Base-by-base conservation (phyloP, 352 stramenopile genomes). In the Pythium aristosporum region DNA sequence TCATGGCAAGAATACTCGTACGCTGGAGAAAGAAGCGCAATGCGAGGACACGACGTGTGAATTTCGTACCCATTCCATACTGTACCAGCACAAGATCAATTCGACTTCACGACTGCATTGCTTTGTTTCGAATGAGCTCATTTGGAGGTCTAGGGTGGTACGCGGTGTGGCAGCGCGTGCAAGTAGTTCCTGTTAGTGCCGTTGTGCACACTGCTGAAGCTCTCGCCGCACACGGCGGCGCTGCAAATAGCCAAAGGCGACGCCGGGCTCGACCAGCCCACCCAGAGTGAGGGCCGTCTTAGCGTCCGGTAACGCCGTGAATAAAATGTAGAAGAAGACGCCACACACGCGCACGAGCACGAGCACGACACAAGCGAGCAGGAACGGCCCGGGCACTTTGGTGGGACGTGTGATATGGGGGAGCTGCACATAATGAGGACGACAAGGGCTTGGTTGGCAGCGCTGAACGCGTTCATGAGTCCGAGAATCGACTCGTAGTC, bases 391-490 rank as follows among this genome's bases (percentile, higher is more conserved):
- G 0, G 68, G 68, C 1, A 72, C 42, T 42, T 51, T 49, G 6
- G 49, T 76, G n/a, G 78, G 76, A 12, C 80, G 66, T 48, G 71
- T 55, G 46, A 88, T 61, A 57, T 83, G 63, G 21, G 71, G 67
- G 20, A 97, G 80, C 58, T 91, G 79, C 32, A 97, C 75, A 94
- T 95, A 8, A 88, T 79, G 20, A 71, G 63, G 61, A 95, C 91
- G 39, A 96, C 83, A 39, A 96, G 69, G 13, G 96, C 46, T 48
- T 96, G 71, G 15, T 73, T 63, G 42, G 86, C 63, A n/a, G 80
- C 72, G 63, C 90, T 94, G 46, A 94, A 82, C n/a, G 91, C 80
- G 69, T 96, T 96, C 25, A 90, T 71, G 61, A 96, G 71, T 21
- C 82, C 65, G 2, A 93, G 56, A n/a, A 86, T 75, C 30, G 63